These are phyloP conservation scores for Chrysosporium keratinophilum DNA, from an alignment of 2,329 filamentous ascomycete species.

Conservation along the genomic window DNA sequence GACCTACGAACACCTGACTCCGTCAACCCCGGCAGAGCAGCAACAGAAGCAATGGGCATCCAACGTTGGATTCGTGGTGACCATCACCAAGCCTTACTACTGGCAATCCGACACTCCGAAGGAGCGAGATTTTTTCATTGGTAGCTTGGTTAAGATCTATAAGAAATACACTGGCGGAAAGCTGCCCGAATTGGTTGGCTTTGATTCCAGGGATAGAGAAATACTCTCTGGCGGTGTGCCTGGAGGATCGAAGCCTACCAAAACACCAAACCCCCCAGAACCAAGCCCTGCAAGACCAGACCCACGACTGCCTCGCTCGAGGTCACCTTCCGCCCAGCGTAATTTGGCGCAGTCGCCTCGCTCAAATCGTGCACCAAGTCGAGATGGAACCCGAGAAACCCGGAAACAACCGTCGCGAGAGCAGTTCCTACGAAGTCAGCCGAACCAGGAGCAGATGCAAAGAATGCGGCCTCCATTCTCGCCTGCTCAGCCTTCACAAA, in stretches of 20 bases:
- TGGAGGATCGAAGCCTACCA: constrained; percentile 18
- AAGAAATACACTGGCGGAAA: constrained; percentile 89
- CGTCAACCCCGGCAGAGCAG: constrained; percentile 49
- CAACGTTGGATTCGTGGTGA: constrained; percentile 75
- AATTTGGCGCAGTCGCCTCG: constrained; percentile 25
- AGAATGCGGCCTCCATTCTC: constrained; percentile 26
- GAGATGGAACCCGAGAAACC: constrained; percentile 27
- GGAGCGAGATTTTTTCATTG: constrained; percentile 98
- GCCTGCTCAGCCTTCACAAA: constrained; percentile 22
- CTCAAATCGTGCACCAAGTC: constrained; percentile 28
- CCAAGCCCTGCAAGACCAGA: constrained; percentile 20
- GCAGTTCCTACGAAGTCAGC: constrained; percentile 27
- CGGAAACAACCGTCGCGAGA: constrained; percentile 30
- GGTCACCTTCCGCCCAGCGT: constrained; percentile 23
- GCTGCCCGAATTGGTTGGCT: constrained; percentile 67
- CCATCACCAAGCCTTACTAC: constrained; percentile 87
- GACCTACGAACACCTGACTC: constrained; percentile 59
- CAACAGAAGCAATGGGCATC: constrained; percentile 65
- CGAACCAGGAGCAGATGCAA: constrained; percentile 33
- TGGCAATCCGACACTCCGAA: constrained; percentile 90
- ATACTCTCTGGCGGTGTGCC: constrained; percentile 52
- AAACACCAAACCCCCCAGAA: constrained; percentile 20
- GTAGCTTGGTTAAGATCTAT: constrained; percentile 90
- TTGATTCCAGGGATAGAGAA: constrained; percentile 68
- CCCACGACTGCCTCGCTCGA: constrained; percentile 22